Evolutionary conservation across 2,329 filamentous ascomycete species (phyloP).

Genomic region (Penicillium palitans): DNA sequence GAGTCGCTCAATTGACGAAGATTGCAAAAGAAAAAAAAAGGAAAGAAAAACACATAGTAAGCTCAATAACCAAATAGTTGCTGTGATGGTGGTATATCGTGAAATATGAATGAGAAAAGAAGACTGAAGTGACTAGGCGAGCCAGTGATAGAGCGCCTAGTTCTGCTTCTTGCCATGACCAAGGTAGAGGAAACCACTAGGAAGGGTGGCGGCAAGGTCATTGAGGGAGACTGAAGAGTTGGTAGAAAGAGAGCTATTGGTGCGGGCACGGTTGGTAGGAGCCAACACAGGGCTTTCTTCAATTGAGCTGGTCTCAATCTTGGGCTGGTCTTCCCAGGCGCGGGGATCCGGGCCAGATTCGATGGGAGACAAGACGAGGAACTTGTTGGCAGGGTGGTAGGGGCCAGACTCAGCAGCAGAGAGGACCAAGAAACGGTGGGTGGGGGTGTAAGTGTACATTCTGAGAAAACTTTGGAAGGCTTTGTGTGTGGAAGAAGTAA

Average conservation of each 20-base stretch:
- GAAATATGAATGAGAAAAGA: slow-evolving; percentile 6
- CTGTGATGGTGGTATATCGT: slow-evolving; percentile 12
- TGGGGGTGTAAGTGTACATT: slow-evolving; percentile 35
- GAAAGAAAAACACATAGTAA: not conserved
- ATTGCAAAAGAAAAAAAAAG: slow-evolving; percentile 11
- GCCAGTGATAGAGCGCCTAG: slow-evolving; percentile 14
- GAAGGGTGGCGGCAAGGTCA: slow-evolving; percentile 17
- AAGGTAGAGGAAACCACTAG: slow-evolving; percentile 32
- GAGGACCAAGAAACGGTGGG: slow-evolving; percentile 35
- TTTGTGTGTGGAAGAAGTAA: slow-evolving; percentile 2
- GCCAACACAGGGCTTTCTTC: slow-evolving; percentile 14
- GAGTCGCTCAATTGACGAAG: slow-evolving; percentile 10
- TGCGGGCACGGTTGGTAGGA: slow-evolving; percentile 21
- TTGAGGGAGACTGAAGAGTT: slow-evolving; percentile 18
- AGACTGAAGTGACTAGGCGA: not conserved
- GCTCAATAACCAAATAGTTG: slow-evolving; percentile 14
- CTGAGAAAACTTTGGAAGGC: slow-evolving; percentile 15
- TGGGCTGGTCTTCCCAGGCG: slow-evolving; percentile 20
- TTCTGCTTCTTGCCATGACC: slow-evolving; percentile 24
- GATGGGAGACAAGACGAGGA: slow-evolving; percentile 33
- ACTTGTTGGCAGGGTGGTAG: slow-evolving; percentile 23
- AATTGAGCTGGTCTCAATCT: slow-evolving; percentile 14
- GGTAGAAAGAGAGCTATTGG: slow-evolving; percentile 33
- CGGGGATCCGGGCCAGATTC: slow-evolving; percentile 31
- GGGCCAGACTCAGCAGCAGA: slow-evolving; percentile 23